These are phyloP conservation scores for Narthecium ossifragum DNA, from an alignment of 106 monocot genomes.

Conservation along the genomic window DNA sequence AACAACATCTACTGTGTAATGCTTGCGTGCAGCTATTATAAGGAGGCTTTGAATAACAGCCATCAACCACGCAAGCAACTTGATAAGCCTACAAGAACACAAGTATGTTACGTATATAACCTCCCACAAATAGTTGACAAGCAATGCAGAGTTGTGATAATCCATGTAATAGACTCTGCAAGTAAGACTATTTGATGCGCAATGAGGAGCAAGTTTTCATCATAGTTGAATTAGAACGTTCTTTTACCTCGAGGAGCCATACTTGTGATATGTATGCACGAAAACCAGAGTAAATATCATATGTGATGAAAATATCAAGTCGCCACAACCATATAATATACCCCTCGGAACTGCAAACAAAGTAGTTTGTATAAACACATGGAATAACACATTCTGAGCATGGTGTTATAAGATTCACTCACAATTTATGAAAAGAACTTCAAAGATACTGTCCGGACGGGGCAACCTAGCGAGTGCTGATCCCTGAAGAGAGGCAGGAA, in stretches of 20 bases:
- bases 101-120: no score
- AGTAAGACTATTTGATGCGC: no score
- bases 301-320: slow-evolving; percentile 97
- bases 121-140: no score
- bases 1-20: slow-evolving; percentile 82
- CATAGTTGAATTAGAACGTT: no score
- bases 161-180: no score
- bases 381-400: no score
- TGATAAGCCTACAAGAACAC: slow-evolving; percentile 38
- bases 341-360: slow-evolving; percentile 70
- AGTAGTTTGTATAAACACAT: no score
- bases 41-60: slow-evolving; percentile 70
- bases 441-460: slow-evolving; percentile 44
- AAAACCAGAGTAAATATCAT: slow-evolving; percentile 97
- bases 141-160: no score
- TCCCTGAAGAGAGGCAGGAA: slow-evolving; percentile 34
- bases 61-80: slow-evolving; percentile 62
- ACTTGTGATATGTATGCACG: slow-evolving; percentile 77
- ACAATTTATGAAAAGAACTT: slow-evolving; percentile 95
- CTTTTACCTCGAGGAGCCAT: slow-evolving; percentile 75
- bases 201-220: no score
- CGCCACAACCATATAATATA: slow-evolving; percentile 81
- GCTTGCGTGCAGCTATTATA: slow-evolving; percentile 82
- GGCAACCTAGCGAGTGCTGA: slow-evolving; percentile 75
- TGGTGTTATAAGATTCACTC: slow-evolving; percentile 14